phyloP scores from a whole-genome alignment of 2,329 filamentous ascomycete species.

The Talaromyces sp. region DNA sequence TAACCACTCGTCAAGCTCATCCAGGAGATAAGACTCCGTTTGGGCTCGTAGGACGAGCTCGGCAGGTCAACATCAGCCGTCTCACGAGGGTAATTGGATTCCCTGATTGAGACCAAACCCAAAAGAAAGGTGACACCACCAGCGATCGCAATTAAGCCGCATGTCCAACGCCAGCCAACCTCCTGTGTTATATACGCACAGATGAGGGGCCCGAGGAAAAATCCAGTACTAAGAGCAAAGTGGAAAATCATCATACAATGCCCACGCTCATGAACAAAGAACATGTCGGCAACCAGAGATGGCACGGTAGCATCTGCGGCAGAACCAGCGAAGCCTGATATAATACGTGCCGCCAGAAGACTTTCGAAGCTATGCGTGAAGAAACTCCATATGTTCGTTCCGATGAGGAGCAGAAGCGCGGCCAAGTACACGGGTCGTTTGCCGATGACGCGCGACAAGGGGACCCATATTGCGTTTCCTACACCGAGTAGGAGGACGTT shows the following conservation, averaged over 20 bases:
- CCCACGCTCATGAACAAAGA: constrained; percentile 35
- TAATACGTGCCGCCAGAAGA: background rate
- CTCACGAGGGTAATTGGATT: background rate
- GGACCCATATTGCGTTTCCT: background rate
- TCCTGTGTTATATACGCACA: background rate
- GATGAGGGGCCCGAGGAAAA: constrained; percentile 36
- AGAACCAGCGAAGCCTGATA: background rate
- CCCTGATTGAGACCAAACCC: background rate
- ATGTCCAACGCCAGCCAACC: background rate
- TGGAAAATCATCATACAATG: constrained; percentile 42
- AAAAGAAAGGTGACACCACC: background rate
- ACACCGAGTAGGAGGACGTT: background rate
- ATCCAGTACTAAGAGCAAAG: constrained; percentile 35
- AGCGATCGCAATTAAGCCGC: background rate
- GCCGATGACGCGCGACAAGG: background rate
- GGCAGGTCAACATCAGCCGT: background rate
- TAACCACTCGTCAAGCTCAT: background rate
- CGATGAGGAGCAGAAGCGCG: background rate
- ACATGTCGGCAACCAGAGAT: constrained; percentile 38
- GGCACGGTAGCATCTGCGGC: constrained; percentile 39
- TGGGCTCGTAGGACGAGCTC: background rate
- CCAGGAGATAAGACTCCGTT: background rate
- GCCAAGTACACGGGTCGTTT: background rate
- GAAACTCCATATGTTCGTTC: background rate
- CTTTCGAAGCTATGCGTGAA: background rate